Evolutionary conservation across 257 asterid genomes (phyloP).

Genomic region (Solanum pinnatisectum): DNA sequence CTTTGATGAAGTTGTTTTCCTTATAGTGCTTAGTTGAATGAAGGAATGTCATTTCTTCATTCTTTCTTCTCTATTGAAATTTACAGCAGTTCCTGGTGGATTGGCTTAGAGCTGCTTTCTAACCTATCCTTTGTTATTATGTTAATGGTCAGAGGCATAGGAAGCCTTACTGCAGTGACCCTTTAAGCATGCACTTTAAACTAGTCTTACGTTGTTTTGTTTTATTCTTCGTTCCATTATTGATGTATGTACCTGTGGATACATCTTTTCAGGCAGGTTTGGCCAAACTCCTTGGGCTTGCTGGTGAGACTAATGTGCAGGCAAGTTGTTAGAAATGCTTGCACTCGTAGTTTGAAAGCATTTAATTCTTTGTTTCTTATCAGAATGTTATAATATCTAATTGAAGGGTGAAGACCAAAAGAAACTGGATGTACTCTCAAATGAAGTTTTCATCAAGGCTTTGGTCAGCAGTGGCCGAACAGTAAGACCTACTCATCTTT

Average conservation of each 20-base stretch:
- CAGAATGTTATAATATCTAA: neutral
- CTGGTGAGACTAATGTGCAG: constrained; percentile 98
- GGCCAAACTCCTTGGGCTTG: constrained; percentile 95
- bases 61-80: neutral
- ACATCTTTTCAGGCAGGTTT: constrained; percentile 68
- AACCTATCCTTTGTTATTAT: neutral
- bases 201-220: neutral
- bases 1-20: neutral
- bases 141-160: neutral
- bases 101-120: neutral
- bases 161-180: neutral
- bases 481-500: constrained; percentile 31
- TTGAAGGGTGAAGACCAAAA: constrained; percentile 87
- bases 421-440: constrained; percentile 90
- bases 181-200: neutral
- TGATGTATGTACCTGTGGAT: neutral
- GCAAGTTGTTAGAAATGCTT: constrained; percentile 22
- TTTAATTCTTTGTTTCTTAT: neutral
- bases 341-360: neutral
- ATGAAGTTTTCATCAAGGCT: constrained; percentile 88
- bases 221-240: neutral
- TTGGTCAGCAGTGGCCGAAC: constrained; percentile 93
- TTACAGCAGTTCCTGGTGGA: neutral
- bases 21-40: neutral
- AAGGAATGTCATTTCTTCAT: neutral